Conservation (phyloP, 768 basidiomycete species). For the Leccinellum albellum region DNA sequence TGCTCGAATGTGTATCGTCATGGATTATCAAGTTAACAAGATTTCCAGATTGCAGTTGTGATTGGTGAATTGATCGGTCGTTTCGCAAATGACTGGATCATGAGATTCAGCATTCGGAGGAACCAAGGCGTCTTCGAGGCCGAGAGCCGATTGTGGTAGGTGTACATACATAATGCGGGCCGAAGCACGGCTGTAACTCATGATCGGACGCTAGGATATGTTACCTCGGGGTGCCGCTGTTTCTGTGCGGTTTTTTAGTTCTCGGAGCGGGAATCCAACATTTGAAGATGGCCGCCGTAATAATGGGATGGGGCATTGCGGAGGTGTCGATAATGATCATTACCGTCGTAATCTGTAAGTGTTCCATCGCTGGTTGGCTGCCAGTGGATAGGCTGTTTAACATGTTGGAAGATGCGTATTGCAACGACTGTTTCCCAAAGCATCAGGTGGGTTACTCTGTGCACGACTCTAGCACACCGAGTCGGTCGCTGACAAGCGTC, state of each 20-base stretch:
- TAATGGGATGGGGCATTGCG: slow-evolving; percentile 46
- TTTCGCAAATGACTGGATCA: slow-evolving; percentile 49
- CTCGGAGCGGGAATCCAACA: slow-evolving; percentile 38
- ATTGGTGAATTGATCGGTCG: slow-evolving; percentile 51
- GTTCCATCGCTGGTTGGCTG: neutral
- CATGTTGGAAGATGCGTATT: slow-evolving; percentile 33
- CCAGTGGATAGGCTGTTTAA: neutral
- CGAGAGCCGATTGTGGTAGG: slow-evolving; percentile 43
- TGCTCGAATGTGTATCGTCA: neutral
- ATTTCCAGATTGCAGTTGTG: slow-evolving; percentile 41
- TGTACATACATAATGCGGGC: neutral
- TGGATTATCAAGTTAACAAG: neutral
- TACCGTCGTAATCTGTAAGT: slow-evolving; percentile 39
- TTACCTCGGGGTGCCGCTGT: slow-evolving; percentile 40
- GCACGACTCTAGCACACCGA: neutral
- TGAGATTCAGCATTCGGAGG: slow-evolving; percentile 39
- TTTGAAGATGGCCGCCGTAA: slow-evolving; percentile 26
- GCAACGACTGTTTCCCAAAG: slow-evolving; percentile 37
- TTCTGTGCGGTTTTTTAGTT: slow-evolving; percentile 39
- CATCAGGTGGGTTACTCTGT: slow-evolving; percentile 18
- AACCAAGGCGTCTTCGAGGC: slow-evolving; percentile 53
- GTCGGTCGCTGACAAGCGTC: neutral
- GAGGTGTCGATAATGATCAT: slow-evolving; percentile 35
- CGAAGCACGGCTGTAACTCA: neutral
- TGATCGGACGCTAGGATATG: slow-evolving; percentile 25